Base-by-base conservation (phyloP, 2,329 filamentous ascomycete genomes). In the Microdochium bolleyi region DNA sequence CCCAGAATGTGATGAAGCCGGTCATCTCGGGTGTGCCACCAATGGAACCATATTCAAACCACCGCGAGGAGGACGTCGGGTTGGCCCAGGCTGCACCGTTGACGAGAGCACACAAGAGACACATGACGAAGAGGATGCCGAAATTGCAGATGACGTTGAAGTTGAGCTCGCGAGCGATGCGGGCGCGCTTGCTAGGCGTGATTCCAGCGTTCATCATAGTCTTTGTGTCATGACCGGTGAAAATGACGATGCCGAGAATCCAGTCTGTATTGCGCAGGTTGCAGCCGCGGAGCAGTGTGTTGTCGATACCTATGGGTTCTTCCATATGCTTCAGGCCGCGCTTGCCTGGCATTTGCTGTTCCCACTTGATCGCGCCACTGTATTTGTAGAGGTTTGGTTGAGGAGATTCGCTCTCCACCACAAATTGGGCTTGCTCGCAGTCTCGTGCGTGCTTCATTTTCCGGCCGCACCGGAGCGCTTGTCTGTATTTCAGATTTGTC, bases 81-180 rank as follows among this genome's bases (percentile, higher is more conserved):
- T 88, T 81, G 24, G 76, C 79, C 90, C 92, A 99, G 2, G 85
- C 84, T 3, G 88, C 77, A 37, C 94, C 94, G 64, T 96, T 88
- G 54, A 92, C 83, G 49, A 99, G 83, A 57, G 84, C 94, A 1
- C 89, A 83, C 51, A 96, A 73, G 50, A 97, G 73, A 70, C 94
- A 99, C 84, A 99, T 95, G 65, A 85, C 65, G 63, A 95, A 85
- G 14, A 99, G 80, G 60, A 99, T 84, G 61, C 88, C 76, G 65
- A 99, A 97, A 71, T 99, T 99, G 79, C 92, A 95, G 55, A 97
- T 80, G 68, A 99, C 92, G 69, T 96, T 96, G 81, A 90, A 95
- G 74, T 99, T 99, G 60, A 99, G 80, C 67, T 96, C 92, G 57
- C 90, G 87, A 51, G 92, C 89, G 62, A 99, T 92, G 60, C 89